A percentile compares a stretch with the other conserved stretches of the same genome.
phyloP scores from a whole-genome alignment of 1,284 basidiomycete species.

The Austropuccinia psidii region DNA sequence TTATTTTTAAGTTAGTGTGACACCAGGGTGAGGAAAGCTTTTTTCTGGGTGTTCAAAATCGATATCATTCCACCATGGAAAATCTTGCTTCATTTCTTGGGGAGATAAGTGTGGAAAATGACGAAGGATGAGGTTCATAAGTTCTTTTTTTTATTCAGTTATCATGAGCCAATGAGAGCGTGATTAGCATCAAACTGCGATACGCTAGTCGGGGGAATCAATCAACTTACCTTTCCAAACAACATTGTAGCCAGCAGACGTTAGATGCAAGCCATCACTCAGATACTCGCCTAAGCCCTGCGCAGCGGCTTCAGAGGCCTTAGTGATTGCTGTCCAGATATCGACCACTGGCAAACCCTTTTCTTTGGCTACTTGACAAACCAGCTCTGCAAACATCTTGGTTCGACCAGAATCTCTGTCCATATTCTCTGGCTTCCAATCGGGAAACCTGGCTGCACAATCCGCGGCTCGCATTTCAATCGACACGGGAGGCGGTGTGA shows the following conservation, averaged over 20 bases:
- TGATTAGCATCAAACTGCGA: no score
- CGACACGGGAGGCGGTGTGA: slow-evolving; percentile 32
- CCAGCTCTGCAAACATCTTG: slow-evolving; percentile 12
- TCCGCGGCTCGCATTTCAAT: slow-evolving; percentile 22
- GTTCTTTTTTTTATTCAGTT: background rate
- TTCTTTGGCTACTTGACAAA: slow-evolving; percentile 17
- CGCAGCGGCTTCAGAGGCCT: slow-evolving; percentile 7
- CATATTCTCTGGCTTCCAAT: slow-evolving; percentile 34
- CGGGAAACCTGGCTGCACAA: slow-evolving; percentile 17
- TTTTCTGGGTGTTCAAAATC: slow-evolving; percentile 25
- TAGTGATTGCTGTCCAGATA: slow-evolving; percentile 33
- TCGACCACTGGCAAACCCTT: slow-evolving; percentile 33
- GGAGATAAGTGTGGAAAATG: slow-evolving; percentile 21
- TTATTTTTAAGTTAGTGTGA: no score
- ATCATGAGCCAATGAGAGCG: background rate
- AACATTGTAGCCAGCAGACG: slow-evolving; percentile 28
- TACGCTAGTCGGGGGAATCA: no score
- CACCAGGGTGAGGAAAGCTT: slow-evolving; percentile 26
- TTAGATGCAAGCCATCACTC: slow-evolving; percentile 35
- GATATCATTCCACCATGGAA: slow-evolving; percentile 33
- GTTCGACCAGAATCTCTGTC: slow-evolving; percentile 25
- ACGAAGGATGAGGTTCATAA: slow-evolving; percentile 1
- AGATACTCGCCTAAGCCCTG: slow-evolving; percentile 15
- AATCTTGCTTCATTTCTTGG: slow-evolving; percentile 24
- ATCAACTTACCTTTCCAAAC: slow-evolving; percentile 13